Conservation (phyloP, 768 basidiomycete species). For the Steccherinum ochraceum region DNA sequence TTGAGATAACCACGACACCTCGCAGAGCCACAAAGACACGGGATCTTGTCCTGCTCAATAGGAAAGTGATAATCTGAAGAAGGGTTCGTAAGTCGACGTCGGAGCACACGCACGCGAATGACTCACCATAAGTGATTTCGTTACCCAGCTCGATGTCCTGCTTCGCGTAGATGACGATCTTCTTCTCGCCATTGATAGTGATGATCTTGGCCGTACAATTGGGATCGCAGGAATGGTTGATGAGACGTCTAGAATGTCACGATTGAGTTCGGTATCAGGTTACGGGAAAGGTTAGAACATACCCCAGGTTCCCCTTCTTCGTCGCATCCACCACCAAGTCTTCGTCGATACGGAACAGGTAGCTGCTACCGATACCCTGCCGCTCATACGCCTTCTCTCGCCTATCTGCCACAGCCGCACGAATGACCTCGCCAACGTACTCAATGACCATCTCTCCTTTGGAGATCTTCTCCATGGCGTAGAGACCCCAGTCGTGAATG, state of each 20-base stretch:
- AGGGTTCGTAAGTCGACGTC: not conserved
- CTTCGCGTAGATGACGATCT: constrained; percentile 99
- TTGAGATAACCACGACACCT: constrained; percentile 96
- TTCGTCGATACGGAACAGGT: constrained; percentile 96
- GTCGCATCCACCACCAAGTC: constrained; percentile 98
- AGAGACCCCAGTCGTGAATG: constrained; percentile 98
- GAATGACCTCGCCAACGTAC: constrained; percentile 96
- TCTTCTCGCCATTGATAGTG: constrained; percentile 87
- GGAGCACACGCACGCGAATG: not conserved
- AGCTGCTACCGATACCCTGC: constrained; percentile 96
- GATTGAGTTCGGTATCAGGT: not conserved
- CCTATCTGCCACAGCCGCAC: constrained; percentile 93
- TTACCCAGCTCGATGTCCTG: constrained; percentile 93
- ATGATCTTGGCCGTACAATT: constrained; percentile 90
- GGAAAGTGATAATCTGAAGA: constrained; percentile 94
- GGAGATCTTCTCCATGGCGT: constrained; percentile 94
- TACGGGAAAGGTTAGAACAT: constrained; percentile 27
- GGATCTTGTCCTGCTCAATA: constrained; percentile 96
- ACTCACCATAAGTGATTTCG: constrained; percentile 93
- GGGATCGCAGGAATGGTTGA: constrained; percentile 98
- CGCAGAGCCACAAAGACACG: constrained; percentile 82
- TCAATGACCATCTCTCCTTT: constrained; percentile 99
- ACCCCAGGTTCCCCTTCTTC: constrained; percentile 99
- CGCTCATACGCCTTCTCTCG: constrained; percentile 96
- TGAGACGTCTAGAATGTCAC: constrained; percentile 63